phyloP scores from a whole-genome alignment of 305 asterid species.

The Solanum chacoense region DNA sequence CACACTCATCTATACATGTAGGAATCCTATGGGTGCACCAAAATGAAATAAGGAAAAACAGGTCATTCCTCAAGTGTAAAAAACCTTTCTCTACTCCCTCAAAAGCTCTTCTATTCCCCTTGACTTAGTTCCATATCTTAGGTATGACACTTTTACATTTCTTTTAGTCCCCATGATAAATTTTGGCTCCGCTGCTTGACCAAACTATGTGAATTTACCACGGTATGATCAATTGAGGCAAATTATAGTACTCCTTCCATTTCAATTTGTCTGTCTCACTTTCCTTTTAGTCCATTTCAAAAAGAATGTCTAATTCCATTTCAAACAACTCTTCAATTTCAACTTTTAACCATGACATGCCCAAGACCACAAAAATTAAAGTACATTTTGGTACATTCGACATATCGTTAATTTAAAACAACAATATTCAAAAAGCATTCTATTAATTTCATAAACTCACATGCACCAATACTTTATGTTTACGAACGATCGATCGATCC shows the following conservation, averaged over 20 bases:
- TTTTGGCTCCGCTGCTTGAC: not conserved
- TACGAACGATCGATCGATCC: not conserved
- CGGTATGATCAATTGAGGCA: not conserved
- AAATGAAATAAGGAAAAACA: not conserved
- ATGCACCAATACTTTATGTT: not conserved
- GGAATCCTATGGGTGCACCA: not conserved
- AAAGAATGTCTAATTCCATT: not conserved
- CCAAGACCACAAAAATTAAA: not conserved
- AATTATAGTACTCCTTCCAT: not conserved
- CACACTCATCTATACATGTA: not conserved
- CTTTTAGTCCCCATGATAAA: not conserved
- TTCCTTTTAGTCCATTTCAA: not conserved
- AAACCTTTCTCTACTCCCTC: not conserved
- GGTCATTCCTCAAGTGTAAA: not conserved
- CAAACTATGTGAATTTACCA: not conserved
- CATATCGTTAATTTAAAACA: not conserved
- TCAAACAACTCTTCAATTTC: not conserved
- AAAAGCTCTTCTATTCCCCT: not conserved
- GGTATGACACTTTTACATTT: not conserved
- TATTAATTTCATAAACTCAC: not conserved
- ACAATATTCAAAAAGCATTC: not conserved
- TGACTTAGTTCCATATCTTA: not conserved
- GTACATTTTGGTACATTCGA: not conserved
- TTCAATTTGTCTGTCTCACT: not conserved
- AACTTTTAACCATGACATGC: not conserved